phyloP scores from a whole-genome alignment of 2,329 filamentous ascomycete genomes.

The Pestalotiopsis sp. region DNA sequence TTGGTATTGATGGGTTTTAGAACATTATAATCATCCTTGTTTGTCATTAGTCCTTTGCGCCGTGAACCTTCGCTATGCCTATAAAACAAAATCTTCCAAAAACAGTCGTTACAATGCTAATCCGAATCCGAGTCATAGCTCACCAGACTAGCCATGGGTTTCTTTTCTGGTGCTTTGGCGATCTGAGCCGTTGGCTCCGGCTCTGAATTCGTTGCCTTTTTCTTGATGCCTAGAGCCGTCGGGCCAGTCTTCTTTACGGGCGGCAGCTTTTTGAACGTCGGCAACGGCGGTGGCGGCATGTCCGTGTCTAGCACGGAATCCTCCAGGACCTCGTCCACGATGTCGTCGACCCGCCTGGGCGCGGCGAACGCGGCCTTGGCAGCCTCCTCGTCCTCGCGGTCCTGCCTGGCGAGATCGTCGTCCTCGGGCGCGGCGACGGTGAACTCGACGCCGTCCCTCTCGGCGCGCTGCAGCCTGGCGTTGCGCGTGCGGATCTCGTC shows the following conservation, averaged over 20 bases:
- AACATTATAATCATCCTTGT: background rate
- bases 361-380: constrained; percentile 77
- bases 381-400: constrained; percentile 81
- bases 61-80: constrained; percentile 5
- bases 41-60: background rate
- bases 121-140: constrained; percentile 19
- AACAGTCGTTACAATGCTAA: constrained; percentile 1
- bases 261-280: constrained; percentile 69
- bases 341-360: constrained; percentile 53
- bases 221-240: constrained; percentile 82
- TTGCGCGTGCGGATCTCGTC: constrained; percentile 94
- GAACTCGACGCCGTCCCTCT: constrained; percentile 67
- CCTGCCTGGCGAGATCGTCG: constrained; percentile 65
- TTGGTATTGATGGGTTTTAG: background rate
- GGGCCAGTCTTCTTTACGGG: constrained; percentile 80
- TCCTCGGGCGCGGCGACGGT: constrained; percentile 54
- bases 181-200: constrained; percentile 49
- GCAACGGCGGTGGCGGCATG: constrained; percentile 61
- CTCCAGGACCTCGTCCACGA: constrained; percentile 51
- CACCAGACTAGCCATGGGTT: constrained; percentile 1
- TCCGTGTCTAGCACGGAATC: constrained; percentile 30
- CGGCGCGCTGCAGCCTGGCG: constrained; percentile 79
- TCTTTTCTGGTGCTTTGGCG: constrained; percentile 9
- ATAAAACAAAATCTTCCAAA: constrained; percentile 11
- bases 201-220: constrained; percentile 54